Base-by-base conservation (phyloP, 2,329 filamentous ascomycete genomes). In the Botrytis galanthina region DNA sequence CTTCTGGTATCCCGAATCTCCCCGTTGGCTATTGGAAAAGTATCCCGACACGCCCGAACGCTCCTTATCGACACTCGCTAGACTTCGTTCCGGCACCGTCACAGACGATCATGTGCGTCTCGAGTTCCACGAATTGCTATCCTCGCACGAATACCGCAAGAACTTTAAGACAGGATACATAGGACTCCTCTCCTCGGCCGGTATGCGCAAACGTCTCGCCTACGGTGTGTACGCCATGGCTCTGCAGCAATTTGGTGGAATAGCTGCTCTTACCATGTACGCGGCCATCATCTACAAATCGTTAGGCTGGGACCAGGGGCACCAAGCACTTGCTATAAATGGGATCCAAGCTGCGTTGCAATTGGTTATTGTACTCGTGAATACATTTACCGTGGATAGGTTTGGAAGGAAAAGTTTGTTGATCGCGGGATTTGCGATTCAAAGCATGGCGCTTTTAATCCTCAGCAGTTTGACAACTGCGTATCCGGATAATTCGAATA, bases 261-360 rank as follows among this genome's bases (percentile, higher is more conserved):
- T 93, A 81, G 91, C 91, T 73, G 91, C 90, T 0, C 85, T 93
- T 76, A 93, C 92, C 85, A 87, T 88, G 20, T 93, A 93, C 85
- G 90, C 88, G 29, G 91, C 90, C 39, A 86, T 89, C 77, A 91
- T 93, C 78, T 93, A 93, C 84, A 83, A 90, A 91, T 81, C 87
- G 91, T 46, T 93, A 90, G 85, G 85, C 82, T 59, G 85, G 82
- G 74, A 84, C 82, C 72, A 83, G 85, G 71, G 88, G 84, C 54
- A 92, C 91, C 80, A 90, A 89, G 77, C 85, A 92, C 62, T 93
- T 79, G 91, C 91, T 2, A 85, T 93, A 73, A 93, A 92, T 80
- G 90, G 90, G 48, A 93, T 91, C 6, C 91, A 91, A 78, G 89
- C 89, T 69, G 93, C 93, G 74, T 76, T 93, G 32, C 93, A 76